Conservation (phyloP, 2,329 filamentous ascomycete species). For the Orbilia oligospora region DNA sequence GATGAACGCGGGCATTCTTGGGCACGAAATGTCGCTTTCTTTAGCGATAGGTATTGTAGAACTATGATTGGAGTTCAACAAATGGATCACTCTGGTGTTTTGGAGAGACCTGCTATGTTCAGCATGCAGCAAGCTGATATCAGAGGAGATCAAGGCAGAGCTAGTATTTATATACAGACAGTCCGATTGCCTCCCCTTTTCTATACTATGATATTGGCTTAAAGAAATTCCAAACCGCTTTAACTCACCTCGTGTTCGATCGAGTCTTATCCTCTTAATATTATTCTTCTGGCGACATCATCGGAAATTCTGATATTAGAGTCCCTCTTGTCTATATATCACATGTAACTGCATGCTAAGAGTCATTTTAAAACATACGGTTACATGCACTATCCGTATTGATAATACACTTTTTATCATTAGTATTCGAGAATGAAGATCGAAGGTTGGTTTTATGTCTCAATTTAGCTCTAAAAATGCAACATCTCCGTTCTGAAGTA, state of each 20-base stretch:
- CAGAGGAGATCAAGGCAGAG: constrained; percentile 45
- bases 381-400: not conserved
- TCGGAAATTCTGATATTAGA: too few relatives aligned
- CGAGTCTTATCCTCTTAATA: not conserved
- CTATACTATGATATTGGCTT: constrained; percentile 48
- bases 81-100: constrained; percentile 22
- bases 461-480: constrained; percentile 38
- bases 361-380: not conserved
- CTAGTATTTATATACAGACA: constrained; percentile 52
- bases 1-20: constrained; percentile 39
- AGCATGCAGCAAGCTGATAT: constrained; percentile 44
- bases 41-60: constrained; percentile 43
- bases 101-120: constrained; percentile 40
- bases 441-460: not conserved
- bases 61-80: constrained; percentile 45
- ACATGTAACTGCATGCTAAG: constrained; percentile 5
- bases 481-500: constrained; percentile 50
- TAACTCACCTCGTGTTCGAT: not conserved
- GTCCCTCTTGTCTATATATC: not conserved
- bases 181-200: constrained; percentile 47
- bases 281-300: not conserved
- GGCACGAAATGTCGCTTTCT: constrained; percentile 32
- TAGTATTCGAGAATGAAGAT: not conserved
- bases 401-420: not conserved
- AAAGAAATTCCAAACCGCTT: not conserved